Evolutionary conservation across 83 land plant genomes (phyloP), one percentile per base, ranked within the genome.

Genomic region (Diphasiastrum complanatum): DNA sequence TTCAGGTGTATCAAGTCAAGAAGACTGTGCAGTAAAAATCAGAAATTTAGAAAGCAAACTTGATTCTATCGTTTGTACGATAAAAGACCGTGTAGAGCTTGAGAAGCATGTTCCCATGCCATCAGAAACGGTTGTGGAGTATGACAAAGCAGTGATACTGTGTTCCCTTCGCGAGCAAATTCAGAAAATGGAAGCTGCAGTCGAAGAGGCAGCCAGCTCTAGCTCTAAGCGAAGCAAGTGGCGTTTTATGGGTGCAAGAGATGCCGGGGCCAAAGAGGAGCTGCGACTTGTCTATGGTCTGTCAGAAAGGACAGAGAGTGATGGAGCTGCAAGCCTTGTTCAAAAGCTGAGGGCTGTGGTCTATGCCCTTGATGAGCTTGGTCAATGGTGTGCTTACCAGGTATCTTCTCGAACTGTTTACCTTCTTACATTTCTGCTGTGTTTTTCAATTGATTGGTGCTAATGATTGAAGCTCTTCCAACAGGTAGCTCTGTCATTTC

Each of bases 311-410:
- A 55, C 34, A 14, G 59, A 55, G 27, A 30, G 59, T 26, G 59
- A 55, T 30, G 38, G 34, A 24, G 59, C 59, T 6, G 59, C 34
- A 6, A 30, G 31, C 19, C 27, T 55, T 11, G 35, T 25, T 20
- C 34, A 30, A 11, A 55, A 30, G 35, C 59, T 55, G 16, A 12
- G 59, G 16, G 14, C 34, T 1, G 27, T 55, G 14, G 19, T 32
- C 6, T 55, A 20, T 32, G 14, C 38, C 11, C 27, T 55, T 24
- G 59, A 25, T 25, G 59, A 55, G 31, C 59, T 55, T 55, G 59
- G 59, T 12, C 59, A 30, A 30, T 55, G 59, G 59, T 55, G 59
- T 30, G 59, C 59, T 6, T 55, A 55, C 35, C 26, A 55, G 59
- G 59, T 32, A n/a, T n/a, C n/a, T n/a, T n/a, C n/a, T n/a, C n/a